These are phyloP conservation scores for Monosporozyma unispora DNA, from an alignment of 805 yeast species.

Conservation along the genomic window DNA sequence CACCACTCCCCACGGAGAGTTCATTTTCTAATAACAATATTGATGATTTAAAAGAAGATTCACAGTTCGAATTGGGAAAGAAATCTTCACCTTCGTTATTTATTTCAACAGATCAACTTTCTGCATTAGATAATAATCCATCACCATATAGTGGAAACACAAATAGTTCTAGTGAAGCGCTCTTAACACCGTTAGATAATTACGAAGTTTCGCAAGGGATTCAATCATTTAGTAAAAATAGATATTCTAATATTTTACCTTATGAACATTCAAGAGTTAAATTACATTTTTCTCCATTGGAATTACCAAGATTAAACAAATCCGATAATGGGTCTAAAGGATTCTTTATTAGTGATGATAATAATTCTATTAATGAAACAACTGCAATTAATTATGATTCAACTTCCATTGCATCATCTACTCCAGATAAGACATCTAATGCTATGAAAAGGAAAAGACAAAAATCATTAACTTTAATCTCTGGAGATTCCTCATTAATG, in stretches of 20 bases:
- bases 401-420: neutral
- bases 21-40: neutral
- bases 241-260: slow-evolving; percentile 81
- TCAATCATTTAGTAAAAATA: slow-evolving; percentile 67
- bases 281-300: slow-evolving; percentile 27
- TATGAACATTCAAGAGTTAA: slow-evolving; percentile 77
- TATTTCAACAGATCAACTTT: neutral
- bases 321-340: neutral
- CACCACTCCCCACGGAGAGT: neutral
- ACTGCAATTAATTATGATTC: neutral
- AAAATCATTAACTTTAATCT: neutral
- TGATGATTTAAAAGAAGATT: neutral
- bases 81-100: slow-evolving; percentile 2
- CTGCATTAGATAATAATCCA: slow-evolving; percentile 5
- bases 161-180: slow-evolving; percentile 11
- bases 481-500: neutral
- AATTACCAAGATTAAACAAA: neutral
- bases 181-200: slow-evolving; percentile 25
- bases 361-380: neutral
- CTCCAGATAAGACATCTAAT: neutral
- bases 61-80: neutral
- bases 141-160: slow-evolving; percentile 1
- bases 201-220: slow-evolving; percentile 56
- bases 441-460: neutral
- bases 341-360: neutral